phyloP scores from a whole-genome alignment of 1,284 basidiomycete genomes.

The Ganoderma multipileum region DNA sequence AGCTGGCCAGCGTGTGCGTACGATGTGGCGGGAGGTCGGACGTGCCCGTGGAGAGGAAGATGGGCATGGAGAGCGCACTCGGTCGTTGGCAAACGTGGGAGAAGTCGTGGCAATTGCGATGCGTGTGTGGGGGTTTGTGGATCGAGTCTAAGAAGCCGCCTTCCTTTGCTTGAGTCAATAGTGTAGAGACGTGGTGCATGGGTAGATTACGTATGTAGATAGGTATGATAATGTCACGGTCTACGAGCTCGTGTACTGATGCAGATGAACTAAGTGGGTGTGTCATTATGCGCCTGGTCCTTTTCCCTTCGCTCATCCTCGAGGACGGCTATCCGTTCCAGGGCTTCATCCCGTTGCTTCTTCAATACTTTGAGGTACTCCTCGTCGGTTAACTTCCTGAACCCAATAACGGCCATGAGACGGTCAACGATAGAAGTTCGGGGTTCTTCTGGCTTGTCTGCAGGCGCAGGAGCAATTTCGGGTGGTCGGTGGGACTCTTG shows the following conservation, averaged over 20 bases:
- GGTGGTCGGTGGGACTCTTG: slow-evolving; percentile 24
- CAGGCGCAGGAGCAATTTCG: slow-evolving; percentile 15
- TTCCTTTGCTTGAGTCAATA: not conserved
- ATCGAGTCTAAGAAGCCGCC: not conserved
- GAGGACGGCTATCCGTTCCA: slow-evolving; percentile 62
- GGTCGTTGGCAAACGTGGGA: slow-evolving; percentile 68
- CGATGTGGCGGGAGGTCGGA: slow-evolving; percentile 68
- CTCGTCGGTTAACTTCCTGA: slow-evolving; percentile 64
- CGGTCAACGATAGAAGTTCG: slow-evolving; percentile 44
- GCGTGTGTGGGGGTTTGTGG: slow-evolving; percentile 79
- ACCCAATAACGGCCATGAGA: slow-evolving; percentile 43
- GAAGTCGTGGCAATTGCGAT: slow-evolving; percentile 59
- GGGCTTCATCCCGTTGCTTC: slow-evolving; percentile 54
- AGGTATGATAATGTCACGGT: not conserved
- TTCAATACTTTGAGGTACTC: slow-evolving; percentile 65
- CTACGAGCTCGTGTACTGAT: not conserved
- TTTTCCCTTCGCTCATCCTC: slow-evolving; percentile 46
- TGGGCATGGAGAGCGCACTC: slow-evolving; percentile 42
- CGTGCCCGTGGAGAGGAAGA: slow-evolving; percentile 41
- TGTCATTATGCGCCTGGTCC: not conserved
- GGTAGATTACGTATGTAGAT: not conserved
- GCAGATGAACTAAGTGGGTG: not conserved
- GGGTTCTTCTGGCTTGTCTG: slow-evolving; percentile 36
- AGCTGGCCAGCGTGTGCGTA: slow-evolving; percentile 52
- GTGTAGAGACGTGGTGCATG: slow-evolving; percentile 1